phyloP scores from a whole-genome alignment of 257 asterid species.

The Scutellaria galericulata region DNA sequence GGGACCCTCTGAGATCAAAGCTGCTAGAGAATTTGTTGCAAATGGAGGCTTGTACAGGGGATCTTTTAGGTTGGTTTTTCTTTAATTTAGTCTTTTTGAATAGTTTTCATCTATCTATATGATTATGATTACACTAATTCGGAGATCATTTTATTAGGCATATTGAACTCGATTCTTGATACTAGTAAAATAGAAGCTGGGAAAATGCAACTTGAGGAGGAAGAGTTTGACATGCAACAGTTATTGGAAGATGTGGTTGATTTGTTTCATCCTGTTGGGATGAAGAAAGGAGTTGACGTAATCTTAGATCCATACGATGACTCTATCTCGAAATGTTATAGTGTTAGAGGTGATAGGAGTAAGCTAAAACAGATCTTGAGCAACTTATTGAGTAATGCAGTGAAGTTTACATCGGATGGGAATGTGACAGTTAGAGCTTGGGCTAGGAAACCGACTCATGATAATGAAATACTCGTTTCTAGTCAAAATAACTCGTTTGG shows the following conservation, averaged over 20 bases:
- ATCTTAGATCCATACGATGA: constrained; percentile 70
- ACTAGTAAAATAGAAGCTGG: constrained; percentile 73
- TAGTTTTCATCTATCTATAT: too few relatives aligned
- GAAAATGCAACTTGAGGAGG: constrained; percentile 64
- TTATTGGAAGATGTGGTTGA: constrained; percentile 72
- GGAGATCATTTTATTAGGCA: constrained; percentile 40
- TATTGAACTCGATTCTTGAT: constrained; percentile 72
- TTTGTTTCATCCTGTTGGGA: constrained; percentile 56
- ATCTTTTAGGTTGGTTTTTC: constrained; percentile 55
- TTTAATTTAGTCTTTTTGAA: too few relatives aligned
- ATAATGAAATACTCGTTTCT: constrained; percentile 45
- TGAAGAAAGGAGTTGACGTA: constrained; percentile 74
- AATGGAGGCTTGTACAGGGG: constrained; percentile 52
- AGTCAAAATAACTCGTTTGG: constrained; percentile 25
- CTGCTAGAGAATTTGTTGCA: constrained; percentile 46
- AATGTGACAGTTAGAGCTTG: constrained; percentile 64
- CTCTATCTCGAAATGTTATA: constrained; percentile 42
- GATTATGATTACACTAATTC: too few relatives aligned
- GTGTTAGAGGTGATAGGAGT: constrained; percentile 65
- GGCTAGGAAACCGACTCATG: constrained; percentile 56
- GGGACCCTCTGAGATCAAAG: constrained; percentile 38
- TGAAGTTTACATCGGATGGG: constrained; percentile 75
- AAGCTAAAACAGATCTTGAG: constrained; percentile 69
- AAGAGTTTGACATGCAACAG: constrained; percentile 60
- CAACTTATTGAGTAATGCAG: constrained; percentile 78